Conservation (phyloP, 441 rosid species). For the Kokia cookei region DNA sequence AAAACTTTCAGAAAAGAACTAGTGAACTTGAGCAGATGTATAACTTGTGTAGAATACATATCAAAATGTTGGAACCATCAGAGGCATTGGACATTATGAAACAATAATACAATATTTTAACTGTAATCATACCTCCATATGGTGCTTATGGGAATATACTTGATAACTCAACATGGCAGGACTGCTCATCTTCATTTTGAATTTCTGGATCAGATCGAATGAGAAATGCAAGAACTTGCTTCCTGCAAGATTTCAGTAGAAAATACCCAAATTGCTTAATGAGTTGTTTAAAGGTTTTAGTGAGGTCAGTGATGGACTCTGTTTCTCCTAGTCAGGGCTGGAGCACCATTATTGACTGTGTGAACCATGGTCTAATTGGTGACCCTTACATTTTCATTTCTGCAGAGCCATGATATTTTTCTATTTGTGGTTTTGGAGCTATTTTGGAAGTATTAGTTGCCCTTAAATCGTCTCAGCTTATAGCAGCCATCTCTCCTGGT, state of each 20-base stretch:
- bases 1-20: slow-evolving; percentile 59
- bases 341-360: slow-evolving; percentile 53
- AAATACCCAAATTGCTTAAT: slow-evolving; percentile 51
- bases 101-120: slow-evolving; percentile 52
- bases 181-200: slow-evolving; percentile 65
- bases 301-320: slow-evolving; percentile 75
- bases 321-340: slow-evolving; percentile 93
- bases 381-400: slow-evolving; percentile 48
- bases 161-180: slow-evolving; percentile 94
- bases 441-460: slow-evolving; percentile 84
- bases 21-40: slow-evolving; percentile 68
- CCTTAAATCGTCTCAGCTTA: slow-evolving; percentile 84
- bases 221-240: slow-evolving; percentile 68
- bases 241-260: slow-evolving; percentile 28
- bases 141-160: slow-evolving; percentile 46
- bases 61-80: slow-evolving; percentile 56
- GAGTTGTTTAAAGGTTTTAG: slow-evolving; percentile 59
- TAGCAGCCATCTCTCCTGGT: slow-evolving; percentile 50
- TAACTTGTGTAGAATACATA: slow-evolving; percentile 46
- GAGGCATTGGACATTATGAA: slow-evolving; percentile 68
- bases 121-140: slow-evolving; percentile 35
- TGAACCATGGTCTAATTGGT: slow-evolving; percentile 48
- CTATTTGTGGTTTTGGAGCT: slow-evolving; percentile 82
- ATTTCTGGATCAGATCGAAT: slow-evolving; percentile 74
- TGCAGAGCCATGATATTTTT: slow-evolving; percentile 78